phyloP scores from a whole-genome alignment of 805 yeast species.

The Sungouiozyma ichnusensis region DNA sequence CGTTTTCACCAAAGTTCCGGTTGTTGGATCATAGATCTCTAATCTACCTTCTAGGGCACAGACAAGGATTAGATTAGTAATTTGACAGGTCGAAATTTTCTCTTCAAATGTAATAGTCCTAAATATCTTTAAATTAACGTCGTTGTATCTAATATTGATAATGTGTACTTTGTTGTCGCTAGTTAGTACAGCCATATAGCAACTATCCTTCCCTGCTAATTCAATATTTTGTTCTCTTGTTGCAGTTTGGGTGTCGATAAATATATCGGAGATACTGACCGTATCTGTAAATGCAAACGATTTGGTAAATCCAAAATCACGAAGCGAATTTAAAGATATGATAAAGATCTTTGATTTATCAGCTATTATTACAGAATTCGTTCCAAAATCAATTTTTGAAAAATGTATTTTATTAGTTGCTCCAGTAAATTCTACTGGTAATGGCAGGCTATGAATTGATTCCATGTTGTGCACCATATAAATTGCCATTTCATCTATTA shows the following conservation, averaged over 20 bases:
- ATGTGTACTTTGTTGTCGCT: slow-evolving; percentile 14
- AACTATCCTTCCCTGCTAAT: slow-evolving; percentile 28
- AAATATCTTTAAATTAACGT: slow-evolving; percentile 12
- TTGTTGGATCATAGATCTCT: slow-evolving; percentile 22
- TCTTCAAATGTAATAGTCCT: slow-evolving; percentile 15
- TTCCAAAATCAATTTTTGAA: slow-evolving; percentile 27
- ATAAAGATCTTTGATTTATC: slow-evolving; percentile 12
- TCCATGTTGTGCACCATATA: slow-evolving; percentile 20
- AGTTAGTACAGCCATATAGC: slow-evolving; percentile 22
- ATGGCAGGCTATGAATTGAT: slow-evolving; percentile 8
- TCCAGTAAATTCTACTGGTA: slow-evolving; percentile 7
- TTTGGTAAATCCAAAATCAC: slow-evolving; percentile 18
- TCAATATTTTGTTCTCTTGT: slow-evolving; percentile 16
- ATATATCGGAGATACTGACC: slow-evolving; percentile 11
- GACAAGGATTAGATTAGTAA: slow-evolving; percentile 23
- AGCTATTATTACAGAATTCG: slow-evolving; percentile 17
- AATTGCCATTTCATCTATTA: slow-evolving; percentile 16
- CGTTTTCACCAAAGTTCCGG: slow-evolving; percentile 23
- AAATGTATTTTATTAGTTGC: slow-evolving; percentile 11
- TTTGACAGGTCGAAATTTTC: slow-evolving; percentile 18
- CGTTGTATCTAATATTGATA: slow-evolving; percentile 17
- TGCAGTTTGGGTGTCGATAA: slow-evolving; percentile 23
- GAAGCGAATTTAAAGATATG: slow-evolving; percentile 16
- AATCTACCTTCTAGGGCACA: slow-evolving; percentile 23
- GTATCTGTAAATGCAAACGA: slow-evolving; percentile 8